Percentiles rank a stretch among this genome's conserved stretches.
Evolutionary conservation across 148 eudicot species (phyloP).

Genomic region (Selenicereus undatus): DNA sequence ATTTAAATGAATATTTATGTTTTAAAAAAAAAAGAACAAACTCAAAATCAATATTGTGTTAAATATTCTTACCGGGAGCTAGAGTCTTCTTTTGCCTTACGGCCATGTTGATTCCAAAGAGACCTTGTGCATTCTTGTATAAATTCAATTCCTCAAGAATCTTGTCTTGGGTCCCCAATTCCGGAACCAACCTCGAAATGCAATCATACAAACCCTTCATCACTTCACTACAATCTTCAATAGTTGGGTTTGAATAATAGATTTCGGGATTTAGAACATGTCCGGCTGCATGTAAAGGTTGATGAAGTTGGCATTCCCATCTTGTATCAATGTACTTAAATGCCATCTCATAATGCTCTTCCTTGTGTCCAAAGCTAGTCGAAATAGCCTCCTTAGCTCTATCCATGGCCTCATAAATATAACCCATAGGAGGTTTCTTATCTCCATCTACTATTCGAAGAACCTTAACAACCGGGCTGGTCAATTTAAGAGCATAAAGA

Average conservation of each 20-base stretch:
- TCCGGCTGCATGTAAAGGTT: conserved; percentile 18
- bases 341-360: conserved; percentile 11
- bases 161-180: not conserved
- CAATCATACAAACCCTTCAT: not conserved
- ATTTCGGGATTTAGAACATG: conserved; percentile 18
- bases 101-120: not conserved
- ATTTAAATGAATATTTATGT: no score
- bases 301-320: conserved; percentile 29
- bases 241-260: not conserved
- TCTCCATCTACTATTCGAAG: conserved; percentile 1
- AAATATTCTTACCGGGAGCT: not conserved
- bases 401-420: no score
- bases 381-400: conserved; percentile 19
- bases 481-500: conserved; percentile 14
- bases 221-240: no score
- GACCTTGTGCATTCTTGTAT: no score
- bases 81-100: not conserved
- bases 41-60: no score
- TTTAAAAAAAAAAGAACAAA: no score
- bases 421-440: conserved; percentile 8
- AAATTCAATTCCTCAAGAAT: not conserved
- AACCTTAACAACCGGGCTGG: conserved; percentile 20
- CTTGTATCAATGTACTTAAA: conserved; percentile 26
- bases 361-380: not conserved
- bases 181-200: not conserved